These are phyloP conservation scores for Rhizopogon rudus DNA, from an alignment of 768 basidiomycete species.

Conservation along the genomic window DNA sequence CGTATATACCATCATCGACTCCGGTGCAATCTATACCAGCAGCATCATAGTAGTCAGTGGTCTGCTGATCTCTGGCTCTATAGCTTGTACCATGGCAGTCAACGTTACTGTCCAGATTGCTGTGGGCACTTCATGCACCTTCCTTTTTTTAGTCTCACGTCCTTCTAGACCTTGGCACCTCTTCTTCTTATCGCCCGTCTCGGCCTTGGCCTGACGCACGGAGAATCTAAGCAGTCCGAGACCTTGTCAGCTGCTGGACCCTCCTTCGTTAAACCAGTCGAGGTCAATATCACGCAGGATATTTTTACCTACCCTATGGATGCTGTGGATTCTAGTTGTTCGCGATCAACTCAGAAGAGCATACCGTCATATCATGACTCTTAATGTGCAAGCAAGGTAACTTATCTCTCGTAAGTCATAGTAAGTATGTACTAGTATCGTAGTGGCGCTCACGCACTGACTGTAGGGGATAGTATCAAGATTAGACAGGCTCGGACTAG, in stretches of 20 bases:
- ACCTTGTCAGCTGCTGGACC: not conserved
- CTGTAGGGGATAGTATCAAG: no score
- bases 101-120: not conserved
- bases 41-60: no score
- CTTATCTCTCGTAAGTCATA: no score
- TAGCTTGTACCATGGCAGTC: constrained; percentile 1
- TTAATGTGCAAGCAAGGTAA: no score
- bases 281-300: not conserved
- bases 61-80: no score
- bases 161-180: not conserved
- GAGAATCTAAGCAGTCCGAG: not conserved
- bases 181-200: not conserved
- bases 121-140: not conserved
- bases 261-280: constrained; percentile 1
- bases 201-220: not conserved
- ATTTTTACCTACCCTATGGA: not conserved
- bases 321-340: no score
- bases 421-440: no score
- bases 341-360: no score
- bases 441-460: no score
- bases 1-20: constrained; percentile 16
- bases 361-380: no score
- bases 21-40: constrained; percentile 5
- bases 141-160: not conserved
- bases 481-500: no score